Conservation (phyloP, 257 asterid genomes). For the Prunella vulgaris region DNA sequence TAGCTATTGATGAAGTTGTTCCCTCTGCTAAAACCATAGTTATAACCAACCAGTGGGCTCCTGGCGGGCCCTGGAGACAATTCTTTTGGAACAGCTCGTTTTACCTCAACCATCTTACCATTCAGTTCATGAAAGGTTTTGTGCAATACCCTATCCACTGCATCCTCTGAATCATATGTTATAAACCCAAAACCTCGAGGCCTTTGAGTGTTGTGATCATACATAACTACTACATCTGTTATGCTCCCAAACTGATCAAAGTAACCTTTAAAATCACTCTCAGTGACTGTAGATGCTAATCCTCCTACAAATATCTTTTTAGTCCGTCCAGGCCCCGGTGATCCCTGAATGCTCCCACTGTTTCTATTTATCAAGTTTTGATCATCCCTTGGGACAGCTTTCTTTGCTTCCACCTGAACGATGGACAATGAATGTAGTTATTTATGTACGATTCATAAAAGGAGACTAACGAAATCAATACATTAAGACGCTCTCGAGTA, state of each 20-base stretch:
- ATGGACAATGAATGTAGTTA: neutral
- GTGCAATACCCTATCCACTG: conserved; percentile 48
- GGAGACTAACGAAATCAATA: conserved; percentile 1
- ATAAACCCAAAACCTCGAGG: conserved; percentile 58
- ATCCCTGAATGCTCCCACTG: conserved; percentile 67
- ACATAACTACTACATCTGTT: conserved; percentile 90
- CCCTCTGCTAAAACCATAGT: conserved; percentile 58
- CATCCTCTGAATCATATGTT: conserved; percentile 48
- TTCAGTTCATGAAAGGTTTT: conserved; percentile 52
- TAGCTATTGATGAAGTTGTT: conserved; percentile 43
- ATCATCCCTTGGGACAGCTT: conserved; percentile 90
- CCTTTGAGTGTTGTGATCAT: conserved; percentile 87
- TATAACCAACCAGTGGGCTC: conserved; percentile 58
- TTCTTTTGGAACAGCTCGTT: conserved; percentile 86
- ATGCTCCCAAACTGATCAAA: conserved; percentile 83
- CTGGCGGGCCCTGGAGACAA: conserved; percentile 63
- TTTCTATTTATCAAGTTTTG: conserved; percentile 58
- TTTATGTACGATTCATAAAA: neutral
- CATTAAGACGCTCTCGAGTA: neutral
- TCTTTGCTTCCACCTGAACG: conserved; percentile 82
- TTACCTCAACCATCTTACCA: conserved; percentile 69
- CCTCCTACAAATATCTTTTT: conserved; percentile 97
- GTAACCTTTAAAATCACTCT: conserved; percentile 72
- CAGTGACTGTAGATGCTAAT: conserved; percentile 80
- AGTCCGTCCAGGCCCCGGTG: conserved; percentile 76